A percentile compares a stretch with the other conserved stretches of the same genome.
phyloP scores from a whole-genome alignment of 495 filamentous ascomycete species.

The Tuber aestivum region DNA sequence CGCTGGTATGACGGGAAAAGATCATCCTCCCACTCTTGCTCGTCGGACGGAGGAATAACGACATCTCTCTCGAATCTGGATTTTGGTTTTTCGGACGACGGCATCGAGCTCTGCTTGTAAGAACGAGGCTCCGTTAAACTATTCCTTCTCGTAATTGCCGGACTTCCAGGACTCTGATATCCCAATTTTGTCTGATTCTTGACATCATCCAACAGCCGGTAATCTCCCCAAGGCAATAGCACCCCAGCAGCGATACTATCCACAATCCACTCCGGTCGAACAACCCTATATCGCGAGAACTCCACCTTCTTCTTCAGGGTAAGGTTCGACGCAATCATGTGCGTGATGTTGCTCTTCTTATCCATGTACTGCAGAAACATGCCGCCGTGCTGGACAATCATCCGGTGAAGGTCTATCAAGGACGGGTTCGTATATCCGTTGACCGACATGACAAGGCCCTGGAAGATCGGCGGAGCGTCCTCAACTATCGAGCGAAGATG shows the following conservation, averaged over 20 bases:
- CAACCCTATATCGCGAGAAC: constrained; percentile 77
- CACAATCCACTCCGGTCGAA: constrained; percentile 92
- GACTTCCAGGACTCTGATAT: constrained; percentile 9
- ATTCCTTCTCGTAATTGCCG: neutral
- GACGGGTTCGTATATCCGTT: constrained; percentile 93
- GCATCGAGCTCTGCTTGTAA: constrained; percentile 1
- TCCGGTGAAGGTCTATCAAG: constrained; percentile 72
- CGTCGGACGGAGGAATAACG: constrained; percentile 22
- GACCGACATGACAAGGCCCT: constrained; percentile 78
- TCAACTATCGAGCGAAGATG: constrained; percentile 57
- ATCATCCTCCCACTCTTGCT: constrained; percentile 17
- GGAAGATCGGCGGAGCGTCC: constrained; percentile 78
- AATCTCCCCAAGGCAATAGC: constrained; percentile 77
- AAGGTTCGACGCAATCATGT: constrained; percentile 84
- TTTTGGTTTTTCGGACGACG: neutral
- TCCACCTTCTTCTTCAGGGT: constrained; percentile 89
- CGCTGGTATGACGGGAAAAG: constrained; percentile 28
- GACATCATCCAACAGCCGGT: constrained; percentile 73
- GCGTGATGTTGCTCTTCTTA: constrained; percentile 84
- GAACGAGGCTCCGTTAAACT: neutral
- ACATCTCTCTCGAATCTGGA: constrained; percentile 3
- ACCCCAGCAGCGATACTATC: constrained; percentile 78
- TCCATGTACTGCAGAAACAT: constrained; percentile 93
- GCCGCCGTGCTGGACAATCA: constrained; percentile 85
- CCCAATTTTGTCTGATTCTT: constrained; percentile 55